Evolutionary conservation across 2,329 filamentous ascomycete species (phyloP), one percentile per base, ranked within the genome.

Genomic region (Davidsoniella eucalypti): DNA sequence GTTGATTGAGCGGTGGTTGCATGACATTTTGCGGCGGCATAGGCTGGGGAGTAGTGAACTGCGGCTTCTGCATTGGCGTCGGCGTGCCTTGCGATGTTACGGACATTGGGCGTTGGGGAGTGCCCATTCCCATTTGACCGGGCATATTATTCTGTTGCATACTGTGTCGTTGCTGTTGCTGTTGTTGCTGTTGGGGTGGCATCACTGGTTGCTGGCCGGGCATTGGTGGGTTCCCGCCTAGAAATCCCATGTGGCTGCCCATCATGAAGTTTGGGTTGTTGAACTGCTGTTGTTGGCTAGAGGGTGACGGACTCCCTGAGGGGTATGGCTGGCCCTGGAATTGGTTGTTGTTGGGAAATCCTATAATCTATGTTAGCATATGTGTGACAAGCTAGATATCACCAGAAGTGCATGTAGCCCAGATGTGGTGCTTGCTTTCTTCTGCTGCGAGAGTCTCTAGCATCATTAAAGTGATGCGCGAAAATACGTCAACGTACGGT

Each of bases 181-280:
- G 70, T 26, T 71, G 17, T 54, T 71, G 73, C 58, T 79, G 80
- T 4, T 75, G 71, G 58, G 79, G 80, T 5, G 75, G 71, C 36
- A 72, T 70, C 57, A 66, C 69, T 21, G 73, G 70, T 56, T 75
- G 80, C 48, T 76, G 74, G 39, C 75, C 72, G 17, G 47, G 43
- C n/a, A 52, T 49, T 23, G 74, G 66, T 55, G 76, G 77, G 55
- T 72, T 78, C 57, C 72, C 63, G 69, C 78, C 75, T 76, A 61
- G 52, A 53, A 54, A 54, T 44, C 50, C 49, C 56, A 58, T 57
- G 51, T 55, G 56, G 48, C 57, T 60, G 52, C 62, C 65, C 56
- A 60, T 58, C 56, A 59, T 55, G 48, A 56, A 53, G 44, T 54
- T 50, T 46, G 50, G 42, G 43, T 52, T 51, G 45, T 50, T 50